These are phyloP conservation scores for Trypanosomatidae sp. DNA, from an alignment of 208 protist genomes.

Conservation along the genomic window DNA sequence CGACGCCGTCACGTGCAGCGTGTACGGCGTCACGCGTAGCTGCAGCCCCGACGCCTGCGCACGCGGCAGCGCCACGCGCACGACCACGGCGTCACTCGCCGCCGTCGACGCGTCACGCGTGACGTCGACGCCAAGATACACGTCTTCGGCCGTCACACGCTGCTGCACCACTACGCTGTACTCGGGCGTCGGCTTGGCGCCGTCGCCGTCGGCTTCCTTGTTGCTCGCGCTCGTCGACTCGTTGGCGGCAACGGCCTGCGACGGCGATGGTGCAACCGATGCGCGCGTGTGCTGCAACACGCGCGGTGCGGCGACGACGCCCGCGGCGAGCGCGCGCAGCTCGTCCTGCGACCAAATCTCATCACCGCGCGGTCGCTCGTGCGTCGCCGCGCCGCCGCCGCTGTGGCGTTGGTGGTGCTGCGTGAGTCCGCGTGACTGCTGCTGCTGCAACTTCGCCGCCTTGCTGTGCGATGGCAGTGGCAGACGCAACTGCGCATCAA, in stretches of 20 bases:
- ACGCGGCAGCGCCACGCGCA: slow-evolving; percentile 60
- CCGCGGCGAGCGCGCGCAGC: slow-evolving; percentile 14
- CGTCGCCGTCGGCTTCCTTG: slow-evolving; percentile 6
- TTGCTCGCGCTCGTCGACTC: slow-evolving; percentile 4
- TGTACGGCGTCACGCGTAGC: too few species aligned
- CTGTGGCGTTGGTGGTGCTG: neutral
- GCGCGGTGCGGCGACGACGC: slow-evolving; percentile 2
- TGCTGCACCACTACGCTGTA: slow-evolving; percentile 75
- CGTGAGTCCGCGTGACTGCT: neutral
- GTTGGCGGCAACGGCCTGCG: slow-evolving; percentile 1
- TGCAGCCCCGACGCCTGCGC: too few species aligned
- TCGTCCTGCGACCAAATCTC: slow-evolving; percentile 80
- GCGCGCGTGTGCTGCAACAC: too few species aligned
- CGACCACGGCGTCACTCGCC: slow-evolving; percentile 52
- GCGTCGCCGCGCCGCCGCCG: neutral
- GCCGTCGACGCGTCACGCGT: slow-evolving; percentile 30
- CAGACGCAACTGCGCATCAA: slow-evolving; percentile 61
- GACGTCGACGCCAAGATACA: slow-evolving; percentile 74
- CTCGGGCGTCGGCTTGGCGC: slow-evolving; percentile 22
- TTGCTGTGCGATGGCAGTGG: slow-evolving; percentile 52
- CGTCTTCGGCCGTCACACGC: slow-evolving; percentile 62
- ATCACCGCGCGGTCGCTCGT: slow-evolving; percentile 24
- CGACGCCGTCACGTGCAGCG: too few species aligned
- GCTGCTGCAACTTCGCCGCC: slow-evolving; percentile 14
- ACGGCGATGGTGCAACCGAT: too few species aligned